Base-by-base conservation (phyloP, 1,139 yeast genomes). In the Yamadazyma buinensis region DNA sequence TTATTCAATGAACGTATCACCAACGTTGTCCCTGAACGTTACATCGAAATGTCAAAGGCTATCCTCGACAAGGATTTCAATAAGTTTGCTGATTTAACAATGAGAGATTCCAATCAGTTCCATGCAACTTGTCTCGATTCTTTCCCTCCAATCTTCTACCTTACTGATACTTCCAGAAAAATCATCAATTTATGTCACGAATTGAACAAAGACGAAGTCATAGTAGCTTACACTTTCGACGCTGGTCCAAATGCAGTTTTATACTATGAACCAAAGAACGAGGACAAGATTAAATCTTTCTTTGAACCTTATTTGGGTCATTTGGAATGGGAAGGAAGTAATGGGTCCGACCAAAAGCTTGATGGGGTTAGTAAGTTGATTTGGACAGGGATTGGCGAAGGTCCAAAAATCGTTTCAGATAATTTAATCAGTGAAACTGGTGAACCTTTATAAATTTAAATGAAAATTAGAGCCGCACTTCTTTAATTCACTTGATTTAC, bases 241-340 rank as follows among this genome's bases (percentile, higher is more conserved):
- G 99, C 99, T 26, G 99, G 99, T 53, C 98, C 99, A 57, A 92
- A 92, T 63, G 95, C 97, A 11, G 99, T 92, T 32, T 76, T 92
- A 42, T 92, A 92, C 67, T 92, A 90, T 57, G 79, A 83, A 54
- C 73, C 74, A 47, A 68, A 79, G 47, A 75, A 90, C 60, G 96
- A 88, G 59, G 53, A 63, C 20, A 69, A 68, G 45, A 81, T 92
- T 9, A 70, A 83, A 50, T 76, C 84, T 8, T 64, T 77, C 47
- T 58, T 84, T 35, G 24, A 30, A 10, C 49, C 49, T 17, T 46
- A 41, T 18, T 45, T 46, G 23, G 37, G 33, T 12, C 25, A 36
- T 4, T 33, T 44, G 15, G 43, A 42, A 23, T 28, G 33, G 20
- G 41, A 43, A n/a, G 15, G 23, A 13, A 19, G 36, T 4, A 22